Evolutionary conservation across 768 basidiomycete genomes (phyloP).

Genomic region (Inosperma sp.): DNA sequence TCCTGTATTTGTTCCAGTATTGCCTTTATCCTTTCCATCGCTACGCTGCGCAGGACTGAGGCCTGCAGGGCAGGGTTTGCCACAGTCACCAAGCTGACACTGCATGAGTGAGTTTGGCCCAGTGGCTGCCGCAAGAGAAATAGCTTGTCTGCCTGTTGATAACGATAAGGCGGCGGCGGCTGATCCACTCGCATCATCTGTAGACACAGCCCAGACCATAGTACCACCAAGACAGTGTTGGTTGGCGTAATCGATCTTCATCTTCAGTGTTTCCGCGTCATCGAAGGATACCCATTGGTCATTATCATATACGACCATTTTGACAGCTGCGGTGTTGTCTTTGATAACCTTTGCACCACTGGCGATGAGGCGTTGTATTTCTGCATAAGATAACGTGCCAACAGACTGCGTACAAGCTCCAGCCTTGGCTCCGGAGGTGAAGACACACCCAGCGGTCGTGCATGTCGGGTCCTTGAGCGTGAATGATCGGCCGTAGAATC

Average conservation of each 20-base stretch:
- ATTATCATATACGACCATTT: slow-evolving; percentile 10
- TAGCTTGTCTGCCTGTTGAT: neutral
- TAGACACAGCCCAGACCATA: slow-evolving; percentile 20
- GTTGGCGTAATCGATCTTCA: slow-evolving; percentile 22
- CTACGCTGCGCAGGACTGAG: neutral
- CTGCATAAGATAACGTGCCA: slow-evolving; percentile 18
- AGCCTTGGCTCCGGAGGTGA: slow-evolving; percentile 11
- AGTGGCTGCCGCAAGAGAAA: neutral
- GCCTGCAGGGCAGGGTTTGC: neutral
- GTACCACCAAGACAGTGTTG: slow-evolving; percentile 21
- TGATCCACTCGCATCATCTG: neutral
- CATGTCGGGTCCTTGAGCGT: slow-evolving; percentile 14
- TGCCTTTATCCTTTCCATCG: neutral
- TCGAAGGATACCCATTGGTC: slow-evolving; percentile 28
- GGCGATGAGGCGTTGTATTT: slow-evolving; percentile 15
- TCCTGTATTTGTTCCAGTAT: neutral
- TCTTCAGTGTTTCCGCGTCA: slow-evolving; percentile 19
- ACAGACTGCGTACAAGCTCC: slow-evolving; percentile 10
- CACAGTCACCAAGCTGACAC: neutral
- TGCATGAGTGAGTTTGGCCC: neutral
- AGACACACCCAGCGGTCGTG: slow-evolving; percentile 12
- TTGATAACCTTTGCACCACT: slow-evolving; percentile 5
- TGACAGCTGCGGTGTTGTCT: slow-evolving; percentile 15
- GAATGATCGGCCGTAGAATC: slow-evolving; percentile 19
- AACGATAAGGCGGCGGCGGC: neutral